Evolutionary conservation across 306 rosid genomes (phyloP).

Genomic region (Glycine tomentella): DNA sequence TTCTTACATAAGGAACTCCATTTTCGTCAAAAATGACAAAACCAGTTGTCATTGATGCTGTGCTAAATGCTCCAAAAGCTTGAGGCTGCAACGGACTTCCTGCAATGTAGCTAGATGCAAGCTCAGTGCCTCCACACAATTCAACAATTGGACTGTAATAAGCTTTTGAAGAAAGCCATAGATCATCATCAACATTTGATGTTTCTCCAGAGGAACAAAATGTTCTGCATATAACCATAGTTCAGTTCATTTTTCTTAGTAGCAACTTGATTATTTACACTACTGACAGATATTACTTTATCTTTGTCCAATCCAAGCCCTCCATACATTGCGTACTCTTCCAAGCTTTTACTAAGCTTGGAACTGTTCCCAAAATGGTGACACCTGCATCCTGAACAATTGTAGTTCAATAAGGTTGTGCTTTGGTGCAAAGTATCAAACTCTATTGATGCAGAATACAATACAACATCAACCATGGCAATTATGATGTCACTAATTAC

Average conservation of each 20-base stretch:
- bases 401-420: conserved; percentile 9
- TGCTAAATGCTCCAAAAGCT: conserved; percentile 90
- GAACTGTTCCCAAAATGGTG: conserved; percentile 92
- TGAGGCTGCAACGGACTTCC: conserved; percentile 84
- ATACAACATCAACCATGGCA: conserved; percentile 1
- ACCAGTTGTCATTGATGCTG: conserved; percentile 74
- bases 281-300: conserved; percentile 60
- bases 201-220: conserved; percentile 84
- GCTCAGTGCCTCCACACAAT: conserved; percentile 93
- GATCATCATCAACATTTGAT: conserved; percentile 74
- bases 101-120: conserved; percentile 64
- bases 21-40: conserved; percentile 76
- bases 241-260: conserved; percentile 37
- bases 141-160: conserved; percentile 75
- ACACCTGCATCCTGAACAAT: conserved; percentile 89
- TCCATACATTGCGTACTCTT: conserved; percentile 82
- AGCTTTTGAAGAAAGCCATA: conserved; percentile 90
- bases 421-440: conserved; percentile 1
- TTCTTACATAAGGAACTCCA: conserved; percentile 74
- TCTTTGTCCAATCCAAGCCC: conserved; percentile 93
- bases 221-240: conserved; percentile 56
- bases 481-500: neutral
- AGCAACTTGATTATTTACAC: conserved; percentile 4
- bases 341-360: conserved; percentile 96
- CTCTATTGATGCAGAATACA: neutral